Evolutionary conservation across 2,329 filamentous ascomycete species (phyloP), one percentile per base, ranked within the genome.

Genomic region (Talaromyces sp.): DNA sequence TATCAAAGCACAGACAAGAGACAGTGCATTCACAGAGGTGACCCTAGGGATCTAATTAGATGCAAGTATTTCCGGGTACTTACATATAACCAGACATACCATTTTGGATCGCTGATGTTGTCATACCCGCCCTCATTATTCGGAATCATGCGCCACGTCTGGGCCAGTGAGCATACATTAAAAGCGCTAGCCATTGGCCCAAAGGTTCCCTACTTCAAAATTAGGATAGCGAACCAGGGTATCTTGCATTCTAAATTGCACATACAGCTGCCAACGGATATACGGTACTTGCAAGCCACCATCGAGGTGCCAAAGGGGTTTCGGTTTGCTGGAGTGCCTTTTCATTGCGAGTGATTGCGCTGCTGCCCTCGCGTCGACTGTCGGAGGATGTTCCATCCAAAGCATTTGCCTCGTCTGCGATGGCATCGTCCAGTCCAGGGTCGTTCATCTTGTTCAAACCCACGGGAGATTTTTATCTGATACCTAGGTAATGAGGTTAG

Each of bases 281-380:
- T 29, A 77, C 81, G 8, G 83, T 85, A 17, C 79, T 82, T 2
- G 82, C 82, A 62, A 85, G 81, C 83, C 83, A 86, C 82, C 82
- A 86, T 50, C 77, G 57, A 8, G 66, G 65, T n/a, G 68, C 63
- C 19, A 69, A 59, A 7, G 70, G 49, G 32, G 51, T 45, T 10
- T 56, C 49, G 33, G 55, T 52, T 27, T 24, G 14, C 7, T 44
- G 16, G 52, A 39, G 57, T 61, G 33, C 3, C 22, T 7, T 29
- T 20, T 36, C 30, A 22, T 43, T 24, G 14, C 24, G 3, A 9
- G 45, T 40, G 14, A 17, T 4, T 7, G 41, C 44, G 22, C 33
- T 45, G 19, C 27, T 37, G 17, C 27, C 68, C 24, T 71, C 65
- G 30, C 75, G 56, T 1, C 13, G 37, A 19, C 3, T 32, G 11